These are phyloP conservation scores for Actinomortierella ambigua DNA, from an alignment of 371 early-diverging fungal species.

Conservation along the genomic window DNA sequence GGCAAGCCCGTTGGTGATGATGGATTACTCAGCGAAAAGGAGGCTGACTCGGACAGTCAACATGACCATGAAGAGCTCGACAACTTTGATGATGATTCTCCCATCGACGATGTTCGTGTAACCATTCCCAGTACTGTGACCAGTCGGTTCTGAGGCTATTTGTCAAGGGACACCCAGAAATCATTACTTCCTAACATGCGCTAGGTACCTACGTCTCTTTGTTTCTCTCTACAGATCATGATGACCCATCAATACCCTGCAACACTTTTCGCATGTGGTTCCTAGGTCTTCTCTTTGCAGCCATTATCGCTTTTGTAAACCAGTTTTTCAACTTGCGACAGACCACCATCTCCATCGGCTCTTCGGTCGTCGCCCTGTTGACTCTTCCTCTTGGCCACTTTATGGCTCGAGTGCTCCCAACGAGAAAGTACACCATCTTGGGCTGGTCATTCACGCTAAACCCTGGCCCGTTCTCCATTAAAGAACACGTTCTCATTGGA, in stretches of 20 bases:
- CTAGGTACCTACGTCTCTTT: too few relatives aligned
- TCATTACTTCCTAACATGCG: too few relatives aligned
- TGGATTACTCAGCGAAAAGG: too few relatives aligned
- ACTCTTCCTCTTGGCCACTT: constrained; percentile 68
- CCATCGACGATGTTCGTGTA: constrained; percentile 70
- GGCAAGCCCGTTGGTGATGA: too few relatives aligned
- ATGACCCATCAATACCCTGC: constrained; percentile 61
- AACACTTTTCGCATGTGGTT: constrained; percentile 77
- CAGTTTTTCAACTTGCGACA: constrained; percentile 78
- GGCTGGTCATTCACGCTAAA: constrained; percentile 63
- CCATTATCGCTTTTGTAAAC: constrained; percentile 67
- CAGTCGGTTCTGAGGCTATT: too few relatives aligned
- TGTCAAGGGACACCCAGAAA: too few relatives aligned
- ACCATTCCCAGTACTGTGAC: constrained; percentile 52
- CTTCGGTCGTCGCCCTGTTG: constrained; percentile 60
- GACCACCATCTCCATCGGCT: constrained; percentile 47
- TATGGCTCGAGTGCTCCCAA: constrained; percentile 63
- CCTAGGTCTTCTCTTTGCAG: constrained; percentile 66
- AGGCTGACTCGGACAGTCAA: too few relatives aligned
- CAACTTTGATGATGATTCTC: constrained; percentile 55
- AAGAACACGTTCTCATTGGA: constrained; percentile 72
- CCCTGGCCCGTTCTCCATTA: constrained; percentile 77
- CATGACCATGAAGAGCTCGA: background rate
- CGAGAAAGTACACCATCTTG: constrained; percentile 66
- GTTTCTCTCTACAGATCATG: background rate